phyloP scores from a whole-genome alignment of 768 basidiomycete species.

The Omphalotus guepiniiformis region DNA sequence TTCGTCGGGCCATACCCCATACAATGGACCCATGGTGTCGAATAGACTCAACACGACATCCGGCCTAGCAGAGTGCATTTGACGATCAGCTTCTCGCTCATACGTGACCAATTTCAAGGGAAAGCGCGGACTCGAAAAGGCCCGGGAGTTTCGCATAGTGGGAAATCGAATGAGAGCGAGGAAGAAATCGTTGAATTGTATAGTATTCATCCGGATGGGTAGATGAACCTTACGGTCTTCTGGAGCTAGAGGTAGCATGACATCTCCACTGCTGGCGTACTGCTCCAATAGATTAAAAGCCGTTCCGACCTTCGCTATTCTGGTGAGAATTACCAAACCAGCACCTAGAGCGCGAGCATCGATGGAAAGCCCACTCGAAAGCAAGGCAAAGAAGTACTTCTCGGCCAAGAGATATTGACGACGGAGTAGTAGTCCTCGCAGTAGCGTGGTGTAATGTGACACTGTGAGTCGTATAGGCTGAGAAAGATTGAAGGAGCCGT shows the following conservation, averaged over 20 bases:
- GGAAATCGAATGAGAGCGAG: slow-evolving; percentile 3
- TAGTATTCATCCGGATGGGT: slow-evolving; percentile 1
- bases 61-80: slow-evolving; percentile 3
- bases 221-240: neutral
- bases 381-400: neutral
- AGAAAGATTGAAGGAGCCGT: neutral
- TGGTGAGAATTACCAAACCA: neutral
- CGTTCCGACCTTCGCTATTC: neutral
- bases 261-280: slow-evolving; percentile 1
- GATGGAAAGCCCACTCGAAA: too few species aligned
- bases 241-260: neutral
- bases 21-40: neutral
- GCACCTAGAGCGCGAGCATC: slow-evolving; percentile 1
- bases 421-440: slow-evolving; percentile 4
- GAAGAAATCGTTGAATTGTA: slow-evolving; percentile 6
- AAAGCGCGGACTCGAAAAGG: slow-evolving; percentile 1
- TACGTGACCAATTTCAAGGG: neutral
- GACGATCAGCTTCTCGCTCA: too few species aligned
- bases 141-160: slow-evolving; percentile 1
- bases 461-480: slow-evolving; percentile 1
- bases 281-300: neutral
- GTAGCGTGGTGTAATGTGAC: slow-evolving; percentile 3
- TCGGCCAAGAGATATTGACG: slow-evolving; percentile 4
- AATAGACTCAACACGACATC: slow-evolving; percentile 1
- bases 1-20: neutral